Base-by-base conservation (phyloP, 2,329 filamentous ascomycete genomes). In the Aspergillus glaucus region DNA sequence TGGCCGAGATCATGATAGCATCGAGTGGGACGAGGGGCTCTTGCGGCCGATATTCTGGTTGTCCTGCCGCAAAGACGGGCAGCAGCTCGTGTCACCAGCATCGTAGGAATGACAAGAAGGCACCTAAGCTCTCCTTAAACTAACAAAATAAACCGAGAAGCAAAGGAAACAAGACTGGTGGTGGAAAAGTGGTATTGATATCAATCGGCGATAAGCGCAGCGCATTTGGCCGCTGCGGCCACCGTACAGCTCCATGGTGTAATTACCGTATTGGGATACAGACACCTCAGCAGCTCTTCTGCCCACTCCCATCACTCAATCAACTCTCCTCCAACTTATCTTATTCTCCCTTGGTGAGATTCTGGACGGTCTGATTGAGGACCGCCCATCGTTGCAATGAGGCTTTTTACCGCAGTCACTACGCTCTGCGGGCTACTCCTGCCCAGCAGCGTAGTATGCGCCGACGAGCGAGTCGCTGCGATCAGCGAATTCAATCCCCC, bases 401-500 rank as follows among this genome's bases (percentile, higher is more conserved):
- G 65, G 65, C 61, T 69, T 52, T 59, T 67, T 59, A 63, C 62
- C 37, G 60, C 67, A 48, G 54, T 61, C 55, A 58, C 65, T 48
- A 61, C 69, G 59, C 62, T 69, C 47, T 60, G 62, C 53, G 63
- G 61, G 50, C 53, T 71, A 46, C 54, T 66, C 39, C 59, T 66
- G 48, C 64, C 64, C 50, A 64, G 62, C 57, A 55, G 50, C 52
- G 52, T 63, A 50, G 59, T 66, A 61, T 62, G 58, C 54, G 64
- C 64, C 54, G 60, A 65, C 48, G 67, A 56, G 47, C 64, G 65
- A 54, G 61, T 67, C 48, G 57, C 67, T 50, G 62, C 74, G 21
- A 65, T 67, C 39, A 59, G 61, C 51, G 63, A 69, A 53, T 95
- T 96, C 76, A 86, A 81, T 70, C 90, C 92, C 47, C 86, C 91